Evolutionary conservation across 257 asterid genomes (phyloP), one percentile per base, ranked within the genome.

Genomic region (Salvia hispanica): DNA sequence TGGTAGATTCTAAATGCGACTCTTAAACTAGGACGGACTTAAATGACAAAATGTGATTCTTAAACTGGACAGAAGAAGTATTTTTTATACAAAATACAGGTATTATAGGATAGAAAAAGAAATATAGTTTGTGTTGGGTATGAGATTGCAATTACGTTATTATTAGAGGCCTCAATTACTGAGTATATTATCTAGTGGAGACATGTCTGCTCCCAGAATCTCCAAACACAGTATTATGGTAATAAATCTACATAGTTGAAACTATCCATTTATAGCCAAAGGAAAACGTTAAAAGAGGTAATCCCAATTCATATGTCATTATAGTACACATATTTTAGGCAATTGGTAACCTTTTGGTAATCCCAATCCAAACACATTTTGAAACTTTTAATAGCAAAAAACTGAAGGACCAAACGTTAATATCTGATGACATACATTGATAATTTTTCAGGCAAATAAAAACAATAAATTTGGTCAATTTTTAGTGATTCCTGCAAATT

Each of bases 131-230:
- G 21, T 18, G 21, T 18, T 18, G 1, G 1, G 21, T 18, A 18
- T 18, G 21, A 18, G 1, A 0, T 18, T 18, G 21, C 21, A 18
- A 18, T 18, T 18, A 18, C 0, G 21, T 18, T 18, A 18, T 18
- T 18, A 18, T 18, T 18, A 18, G 53, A 13, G 53, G 8, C 11
- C 13, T 10, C 52, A 47, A 50, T 7, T 70, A 50, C 60, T 60
- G 37, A 18, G 21, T 18, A 0, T 18, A 18, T 18, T 18, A 18
- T 18, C 21, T 18, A 46, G 4, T 60, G 55, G 64, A 10, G 71
- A 74, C 85, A 74, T 76, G 84, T 18, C 68, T 56, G 73, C 71
- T 42, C 71, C 3, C 43, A 60, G 77, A 55, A 70, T 46, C 58
- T 58, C 31, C 59, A 37, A 42, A 76, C 82, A 80, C 42, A 42